Base-by-base conservation (phyloP, 2,329 filamentous ascomycete species). In the Penicillium italicum region DNA sequence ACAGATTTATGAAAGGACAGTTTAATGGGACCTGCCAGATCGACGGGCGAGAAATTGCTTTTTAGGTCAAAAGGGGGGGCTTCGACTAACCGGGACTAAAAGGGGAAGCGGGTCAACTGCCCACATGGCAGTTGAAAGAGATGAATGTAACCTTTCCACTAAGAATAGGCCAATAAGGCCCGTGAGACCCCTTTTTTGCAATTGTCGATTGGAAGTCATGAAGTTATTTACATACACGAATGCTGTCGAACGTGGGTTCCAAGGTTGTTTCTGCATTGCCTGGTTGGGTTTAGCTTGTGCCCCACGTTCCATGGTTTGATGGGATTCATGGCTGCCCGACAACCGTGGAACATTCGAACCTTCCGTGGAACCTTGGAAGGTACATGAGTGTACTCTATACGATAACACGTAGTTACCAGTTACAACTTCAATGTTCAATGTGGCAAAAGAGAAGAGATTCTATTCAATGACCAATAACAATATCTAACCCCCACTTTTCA, bases 21-120 rank as follows among this genome's bases (percentile, higher is more conserved):
- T 63, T 65, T 64, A 64, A 64, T 64, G 60, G 62, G 55, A 55
- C 53, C 46, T 64, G 53, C 36, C 47, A 43, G 62, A 65, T 64
- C 63, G 56, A 47, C 63, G 59, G 62, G 42, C 54, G 57, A 63
- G 58, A 63, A 61, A 58, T 62, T 64, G 57, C 59, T 59, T 64
- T 64, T 60, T 43, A 52, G 60, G 48, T 26, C 44, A 62, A 65
- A 65, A 65, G 60, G 63, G 63, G 62, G 54, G 60, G 47, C 51
- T 48, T 49, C 50, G 56, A 53, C 57, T 57, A 61, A 62, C 45
- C 53, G 61, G 59, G 26, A 18, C 41, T 51, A 57, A 61, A 58
- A 56, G 57, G 58, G 56, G 50, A 47, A 57, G 54, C 54, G 55
- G 58, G 55, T 60, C 55, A 36, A 51, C 34, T 30, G 44, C 24